Evolutionary conservation across 371 early-diverging fungal species (phyloP).

Genomic region (Actinomortierella wolfii): DNA sequence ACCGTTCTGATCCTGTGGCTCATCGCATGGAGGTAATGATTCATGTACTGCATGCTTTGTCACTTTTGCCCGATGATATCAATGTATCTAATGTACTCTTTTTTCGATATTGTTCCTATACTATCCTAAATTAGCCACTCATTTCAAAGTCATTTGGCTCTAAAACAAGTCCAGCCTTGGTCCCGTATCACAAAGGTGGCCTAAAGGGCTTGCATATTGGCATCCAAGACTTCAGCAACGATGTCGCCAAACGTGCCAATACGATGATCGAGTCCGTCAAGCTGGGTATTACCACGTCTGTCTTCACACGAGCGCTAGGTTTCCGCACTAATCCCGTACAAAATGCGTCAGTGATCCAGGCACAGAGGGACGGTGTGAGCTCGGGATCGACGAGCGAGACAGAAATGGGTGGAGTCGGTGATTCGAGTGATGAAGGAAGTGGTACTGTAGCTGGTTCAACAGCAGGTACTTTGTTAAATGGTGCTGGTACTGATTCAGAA

Average conservation of each 20-base stretch:
- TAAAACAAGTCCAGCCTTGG: conserved; percentile 66
- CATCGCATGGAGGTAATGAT: conserved; percentile 29
- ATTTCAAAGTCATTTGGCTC: conserved; percentile 50
- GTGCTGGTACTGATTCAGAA: background rate
- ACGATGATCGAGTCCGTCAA: conserved; percentile 71
- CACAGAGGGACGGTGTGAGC: conserved; percentile 9
- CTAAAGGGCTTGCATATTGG: conserved; percentile 69
- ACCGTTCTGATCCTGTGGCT: conserved; percentile 67
- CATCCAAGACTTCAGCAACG: conserved; percentile 65
- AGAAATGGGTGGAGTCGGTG: conserved; percentile 30
- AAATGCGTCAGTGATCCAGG: conserved; percentile 29
- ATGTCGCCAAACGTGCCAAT: conserved; percentile 71
- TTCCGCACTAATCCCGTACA: conserved; percentile 32
- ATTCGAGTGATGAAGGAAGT: conserved; percentile 5
- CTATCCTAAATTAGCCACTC: too few relatives aligned
- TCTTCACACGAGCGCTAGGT: conserved; percentile 61
- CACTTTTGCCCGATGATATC: background rate
- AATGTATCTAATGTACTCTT: background rate
- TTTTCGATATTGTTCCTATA: background rate
- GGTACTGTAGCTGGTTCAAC: conserved; percentile 10
- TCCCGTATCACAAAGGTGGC: conserved; percentile 87
- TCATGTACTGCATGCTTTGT: background rate
- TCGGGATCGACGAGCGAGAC: conserved; percentile 27
- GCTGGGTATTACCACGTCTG: conserved; percentile 59
- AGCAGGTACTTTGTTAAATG: conserved; percentile 9